Percentiles rank a stretch among this genome's conserved stretches.
phyloP scores from a whole-genome alignment of 2,329 filamentous ascomycete genomes.

The Colletotrichum horii region DNA sequence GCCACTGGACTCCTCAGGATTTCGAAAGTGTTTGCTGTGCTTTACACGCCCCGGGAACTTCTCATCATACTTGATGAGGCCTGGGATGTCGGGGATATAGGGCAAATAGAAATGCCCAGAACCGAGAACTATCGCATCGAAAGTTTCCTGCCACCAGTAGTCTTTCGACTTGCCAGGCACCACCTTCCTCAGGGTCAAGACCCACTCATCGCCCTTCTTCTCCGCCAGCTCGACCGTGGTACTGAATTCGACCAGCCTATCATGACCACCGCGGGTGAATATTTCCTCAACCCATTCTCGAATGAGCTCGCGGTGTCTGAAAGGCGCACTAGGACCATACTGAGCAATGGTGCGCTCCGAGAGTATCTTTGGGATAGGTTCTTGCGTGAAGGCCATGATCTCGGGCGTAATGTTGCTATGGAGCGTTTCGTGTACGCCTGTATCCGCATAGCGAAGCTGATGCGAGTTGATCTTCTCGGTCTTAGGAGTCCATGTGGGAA shows the following conservation, averaged over 20 bases:
- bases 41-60: not conserved
- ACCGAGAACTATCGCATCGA: not conserved
- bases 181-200: not conserved
- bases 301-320: not conserved
- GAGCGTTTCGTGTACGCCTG: accelerated
- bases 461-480: not conserved
- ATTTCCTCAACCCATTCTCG: not conserved
- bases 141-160: not conserved
- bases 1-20: not conserved
- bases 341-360: not conserved
- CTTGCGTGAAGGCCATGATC: not conserved
- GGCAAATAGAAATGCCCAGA: not conserved
- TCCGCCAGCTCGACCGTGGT: not conserved
- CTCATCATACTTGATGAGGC: not conserved
- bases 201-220: not conserved
- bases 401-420: not conserved
- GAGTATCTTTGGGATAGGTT: not conserved
- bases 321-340: not conserved
- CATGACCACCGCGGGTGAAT: not conserved
- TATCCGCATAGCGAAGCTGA: not conserved
- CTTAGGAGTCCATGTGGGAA: not conserved
- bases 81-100: not conserved
- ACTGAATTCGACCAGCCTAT: not conserved
- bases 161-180: accelerated
- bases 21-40: not conserved